Evolutionary conservation across 2,329 filamentous ascomycete species (phyloP).

Genomic region (Lachnellula arida): DNA sequence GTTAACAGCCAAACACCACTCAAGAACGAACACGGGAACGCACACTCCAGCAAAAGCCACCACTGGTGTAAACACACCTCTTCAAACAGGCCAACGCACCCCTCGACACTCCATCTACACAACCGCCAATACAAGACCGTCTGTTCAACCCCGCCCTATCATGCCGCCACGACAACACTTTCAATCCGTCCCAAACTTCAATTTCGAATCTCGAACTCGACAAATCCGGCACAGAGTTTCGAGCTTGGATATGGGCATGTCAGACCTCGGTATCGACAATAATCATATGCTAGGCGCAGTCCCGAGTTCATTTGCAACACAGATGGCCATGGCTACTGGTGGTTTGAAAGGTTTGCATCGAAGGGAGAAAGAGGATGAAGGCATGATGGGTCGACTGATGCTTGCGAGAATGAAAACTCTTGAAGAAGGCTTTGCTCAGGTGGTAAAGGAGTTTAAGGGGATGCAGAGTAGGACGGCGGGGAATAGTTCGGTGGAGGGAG

Average conservation of each 20-base stretch:
- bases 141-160: constrained; percentile 48
- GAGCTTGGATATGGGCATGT: constrained; percentile 65
- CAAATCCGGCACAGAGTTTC: constrained; percentile 40
- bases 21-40: constrained; percentile 19
- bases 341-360: constrained; percentile 45
- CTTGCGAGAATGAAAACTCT: constrained; percentile 88
- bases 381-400: constrained; percentile 74
- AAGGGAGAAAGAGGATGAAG: constrained; percentile 48
- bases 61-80: constrained; percentile 23
- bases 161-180: constrained; percentile 47
- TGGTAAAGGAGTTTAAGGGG: constrained; percentile 65
- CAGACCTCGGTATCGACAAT: constrained; percentile 65
- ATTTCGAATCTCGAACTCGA: constrained; percentile 14
- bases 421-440: constrained; percentile 84
- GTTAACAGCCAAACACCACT: constrained; percentile 32
- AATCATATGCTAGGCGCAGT: constrained; percentile 58
- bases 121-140: constrained; percentile 33
- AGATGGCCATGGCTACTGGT: constrained; percentile 69
- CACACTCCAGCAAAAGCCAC: constrained; percentile 15
- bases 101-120: constrained; percentile 33
- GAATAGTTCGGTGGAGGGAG: constrained; percentile 22
- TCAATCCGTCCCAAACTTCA: constrained; percentile 51
- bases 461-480: constrained; percentile 25
- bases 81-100: constrained; percentile 17
- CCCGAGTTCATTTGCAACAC: constrained; percentile 74